Percentiles rank a stretch among this genome's conserved stretches.
Evolutionary conservation across 1,284 basidiomycete genomes (phyloP).

Genomic region (Heterobasidion irregulare): DNA sequence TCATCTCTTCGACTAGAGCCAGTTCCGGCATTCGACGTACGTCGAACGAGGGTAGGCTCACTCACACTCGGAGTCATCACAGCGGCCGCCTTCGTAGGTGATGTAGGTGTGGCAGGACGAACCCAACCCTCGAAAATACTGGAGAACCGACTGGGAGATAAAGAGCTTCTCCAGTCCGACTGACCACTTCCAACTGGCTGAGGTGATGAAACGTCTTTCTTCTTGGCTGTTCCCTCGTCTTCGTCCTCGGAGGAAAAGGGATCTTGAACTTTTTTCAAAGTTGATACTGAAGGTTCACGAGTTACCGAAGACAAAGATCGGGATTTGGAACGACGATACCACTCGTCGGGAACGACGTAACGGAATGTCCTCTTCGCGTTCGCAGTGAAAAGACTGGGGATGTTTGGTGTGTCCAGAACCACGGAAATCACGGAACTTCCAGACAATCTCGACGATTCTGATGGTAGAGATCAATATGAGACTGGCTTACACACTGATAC

Average conservation of each 20-base stretch:
- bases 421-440: conserved; percentile 27
- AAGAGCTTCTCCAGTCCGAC: conserved; percentile 35
- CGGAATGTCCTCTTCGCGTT: conserved; percentile 36
- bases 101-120: conserved; percentile 20
- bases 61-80: conserved; percentile 44
- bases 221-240: conserved; percentile 58
- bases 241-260: conserved; percentile 43
- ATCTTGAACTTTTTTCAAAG: conserved; percentile 39
- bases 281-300: conserved; percentile 41
- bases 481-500: neutral
- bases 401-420: conserved; percentile 27
- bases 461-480: conserved; percentile 7
- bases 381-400: conserved; percentile 30
- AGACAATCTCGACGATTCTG: conserved; percentile 34
- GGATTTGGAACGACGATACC: conserved; percentile 65
- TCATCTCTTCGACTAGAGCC: conserved; percentile 7
- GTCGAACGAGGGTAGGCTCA: conserved; percentile 50
- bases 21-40: conserved; percentile 24
- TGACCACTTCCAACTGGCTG: conserved; percentile 14
- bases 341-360: conserved; percentile 70
- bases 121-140: conserved; percentile 60
- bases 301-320: conserved; percentile 37
- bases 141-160: conserved; percentile 54
- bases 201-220: conserved; percentile 19
- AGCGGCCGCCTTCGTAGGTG: conserved; percentile 24